Base-by-base conservation (phyloP, 2,329 filamentous ascomycete species). In the Septoria linicola region DNA sequence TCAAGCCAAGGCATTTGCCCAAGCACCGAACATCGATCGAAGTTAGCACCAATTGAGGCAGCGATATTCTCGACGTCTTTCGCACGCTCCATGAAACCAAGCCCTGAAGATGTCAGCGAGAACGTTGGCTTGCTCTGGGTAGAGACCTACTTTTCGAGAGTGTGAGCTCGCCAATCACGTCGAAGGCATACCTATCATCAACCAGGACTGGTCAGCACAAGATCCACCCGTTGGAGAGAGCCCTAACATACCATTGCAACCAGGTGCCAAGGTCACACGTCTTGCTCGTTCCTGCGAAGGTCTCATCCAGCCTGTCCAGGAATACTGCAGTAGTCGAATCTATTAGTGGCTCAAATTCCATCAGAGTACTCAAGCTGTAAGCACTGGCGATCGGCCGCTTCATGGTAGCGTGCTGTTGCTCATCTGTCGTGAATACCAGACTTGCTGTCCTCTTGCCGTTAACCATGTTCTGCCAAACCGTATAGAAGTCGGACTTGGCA, bases 271-370 rank as follows among this genome's bases (percentile, higher is more conserved):
- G 83, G 64, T 87, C 80, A 61, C 82, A 86, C 13, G 69, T 67
- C 16, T 60, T 59, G 13, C 69, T 66, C 1, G 70, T 70, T 5
- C 58, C 61, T 3, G 69, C 70, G 50, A 70, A 76, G 4, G 59
- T 27, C 20, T 61, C 55, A 40, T 71, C 54, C 23, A 65, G 42
- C 35, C 57, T 49, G 6, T 45, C 50, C 8, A 62, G 55, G 64
- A 89, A 90, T 3, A 88, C 70, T 55, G 80, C 80, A 0, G 85
- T 84, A 1, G 84, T 88, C 51, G 83, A 84, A 64, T 88, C 85
- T 36, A 91, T 86, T 31, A 88, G 83, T 1, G 87, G 85, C 64
- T 92, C 88, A 60, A 89, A 89, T 63, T 88, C 83, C 8, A 89
- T 81, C 5, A 90, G 72, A 0, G 84, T 80, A 8, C 80, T 85